These are phyloP conservation scores for Coemansia sp. DNA, from an alignment of 192 early-diverging fungal species.

Conservation along the genomic window DNA sequence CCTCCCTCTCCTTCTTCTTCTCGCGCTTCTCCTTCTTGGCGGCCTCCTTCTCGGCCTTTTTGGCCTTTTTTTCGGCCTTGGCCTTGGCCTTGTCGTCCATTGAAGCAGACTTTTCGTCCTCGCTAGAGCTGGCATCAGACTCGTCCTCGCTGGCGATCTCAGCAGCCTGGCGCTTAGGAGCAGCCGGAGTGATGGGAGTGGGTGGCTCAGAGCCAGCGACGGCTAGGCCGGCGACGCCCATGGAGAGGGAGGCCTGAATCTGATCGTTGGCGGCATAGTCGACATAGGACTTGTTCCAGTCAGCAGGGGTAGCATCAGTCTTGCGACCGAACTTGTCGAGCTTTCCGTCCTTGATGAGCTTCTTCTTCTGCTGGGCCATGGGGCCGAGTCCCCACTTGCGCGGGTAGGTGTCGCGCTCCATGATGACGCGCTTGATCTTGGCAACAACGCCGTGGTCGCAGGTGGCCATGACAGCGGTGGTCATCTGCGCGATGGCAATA, in stretches of 20 bases:
- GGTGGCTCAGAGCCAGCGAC: background rate
- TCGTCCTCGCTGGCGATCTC: slow-evolving; percentile 31
- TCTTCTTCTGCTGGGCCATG: slow-evolving; percentile 95
- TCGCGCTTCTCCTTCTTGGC: slow-evolving; percentile 35
- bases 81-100: slow-evolving; percentile 2
- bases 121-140: slow-evolving; percentile 36
- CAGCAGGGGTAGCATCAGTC: slow-evolving; percentile 78
- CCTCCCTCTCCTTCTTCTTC: slow-evolving; percentile 38
- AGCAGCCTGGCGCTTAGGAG: slow-evolving; percentile 31
- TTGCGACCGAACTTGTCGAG: slow-evolving; percentile 95
- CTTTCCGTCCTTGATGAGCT: slow-evolving; percentile 96
- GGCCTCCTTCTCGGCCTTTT: slow-evolving; percentile 24
- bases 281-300: slow-evolving; percentile 80
- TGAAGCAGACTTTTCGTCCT: slow-evolving; percentile 6
- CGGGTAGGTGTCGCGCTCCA: slow-evolving; percentile 99
- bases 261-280: slow-evolving; percentile 56
- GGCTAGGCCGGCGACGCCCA: background rate
- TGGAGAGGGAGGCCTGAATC: slow-evolving; percentile 2
- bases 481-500: slow-evolving; percentile 96
- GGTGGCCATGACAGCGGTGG: slow-evolving; percentile 94
- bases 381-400: slow-evolving; percentile 97
- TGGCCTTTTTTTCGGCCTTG: slow-evolving; percentile 27
- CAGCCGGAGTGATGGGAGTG: background rate
- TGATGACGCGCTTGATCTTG: slow-evolving; percentile 99
- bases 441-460: slow-evolving; percentile 97